Evolutionary conservation across 2,329 filamentous ascomycete genomes (phyloP).

Genomic region (Aspergillus phoenicis): DNA sequence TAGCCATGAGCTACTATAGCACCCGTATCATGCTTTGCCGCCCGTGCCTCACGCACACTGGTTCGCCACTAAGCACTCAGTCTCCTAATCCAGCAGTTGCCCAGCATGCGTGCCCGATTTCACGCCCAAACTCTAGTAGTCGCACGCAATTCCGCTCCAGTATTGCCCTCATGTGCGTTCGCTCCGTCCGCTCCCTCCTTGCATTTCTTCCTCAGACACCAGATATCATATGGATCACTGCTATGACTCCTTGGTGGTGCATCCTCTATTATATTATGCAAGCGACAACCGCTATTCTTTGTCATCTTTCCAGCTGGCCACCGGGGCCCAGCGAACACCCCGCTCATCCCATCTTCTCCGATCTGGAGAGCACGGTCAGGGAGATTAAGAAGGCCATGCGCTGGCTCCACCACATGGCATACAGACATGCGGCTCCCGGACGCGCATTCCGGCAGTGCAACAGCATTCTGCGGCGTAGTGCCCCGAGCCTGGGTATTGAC

Average conservation of each 20-base stretch:
- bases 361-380: no score
- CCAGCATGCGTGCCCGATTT: background rate
- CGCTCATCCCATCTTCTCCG: no score
- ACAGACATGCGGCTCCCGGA: no score
- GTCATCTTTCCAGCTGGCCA: no score
- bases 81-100: background rate
- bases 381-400: no score
- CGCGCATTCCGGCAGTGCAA: no score
- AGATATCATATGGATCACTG: slow-evolving; percentile 35
- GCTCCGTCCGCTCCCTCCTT: slow-evolving; percentile 41
- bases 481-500: no score
- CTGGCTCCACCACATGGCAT: no score
- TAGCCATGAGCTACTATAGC: slow-evolving; percentile 46
- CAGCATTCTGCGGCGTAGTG: no score
- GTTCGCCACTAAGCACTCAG: slow-evolving; percentile 10
- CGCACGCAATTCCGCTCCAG: slow-evolving; percentile 20
- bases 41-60: slow-evolving; percentile 43
- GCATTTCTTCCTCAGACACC: slow-evolving; percentile 43
- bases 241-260: background rate
- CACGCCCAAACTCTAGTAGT: background rate
- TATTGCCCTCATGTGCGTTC: slow-evolving; percentile 41
- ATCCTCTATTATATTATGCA: background rate
- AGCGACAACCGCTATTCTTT: no score
- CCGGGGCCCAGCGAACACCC: no score
- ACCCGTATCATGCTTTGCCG: slow-evolving; percentile 45